A percentile compares a stretch with the other conserved stretches of the same genome.
These are phyloP conservation scores for Mycena albidolilacea DNA, from an alignment of 768 basidiomycete genomes.

Conservation along the genomic window DNA sequence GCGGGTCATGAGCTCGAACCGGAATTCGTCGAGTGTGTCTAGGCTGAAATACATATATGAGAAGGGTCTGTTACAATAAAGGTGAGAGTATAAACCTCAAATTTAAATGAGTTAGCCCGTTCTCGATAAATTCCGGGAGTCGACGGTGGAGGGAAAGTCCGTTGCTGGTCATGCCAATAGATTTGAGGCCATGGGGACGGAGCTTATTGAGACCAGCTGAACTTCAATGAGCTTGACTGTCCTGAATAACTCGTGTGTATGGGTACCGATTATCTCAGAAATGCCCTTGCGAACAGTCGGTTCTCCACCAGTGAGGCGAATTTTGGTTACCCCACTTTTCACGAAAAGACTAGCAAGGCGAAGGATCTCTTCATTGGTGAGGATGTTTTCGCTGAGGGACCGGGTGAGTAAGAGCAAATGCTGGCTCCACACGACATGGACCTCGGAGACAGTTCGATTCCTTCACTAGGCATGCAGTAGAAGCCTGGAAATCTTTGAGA, in stretches of 20 bases:
- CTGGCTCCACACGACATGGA: not conserved
- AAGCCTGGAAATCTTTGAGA: slow-evolving; percentile 69
- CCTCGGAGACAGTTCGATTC: slow-evolving; percentile 80
- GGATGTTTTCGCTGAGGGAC: slow-evolving; percentile 61
- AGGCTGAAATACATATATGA: slow-evolving; percentile 59
- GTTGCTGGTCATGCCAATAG: slow-evolving; percentile 91
- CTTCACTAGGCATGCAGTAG: slow-evolving; percentile 92
- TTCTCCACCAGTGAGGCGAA: slow-evolving; percentile 90
- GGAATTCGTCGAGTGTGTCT: slow-evolving; percentile 89
- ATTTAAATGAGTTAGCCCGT: slow-evolving; percentile 85
- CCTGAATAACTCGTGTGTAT: slow-evolving; percentile 35
- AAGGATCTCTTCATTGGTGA: slow-evolving; percentile 83
- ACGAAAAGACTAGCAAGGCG: slow-evolving; percentile 86
- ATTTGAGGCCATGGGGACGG: slow-evolving; percentile 71
- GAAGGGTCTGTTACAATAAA: not conserved
- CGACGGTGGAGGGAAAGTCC: slow-evolving; percentile 83
- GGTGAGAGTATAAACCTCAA: slow-evolving; percentile 59
- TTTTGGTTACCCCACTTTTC: slow-evolving; percentile 86
- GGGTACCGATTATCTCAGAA: slow-evolving; percentile 73
- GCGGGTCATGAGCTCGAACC: slow-evolving; percentile 90
- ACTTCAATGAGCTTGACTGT: slow-evolving; percentile 24
- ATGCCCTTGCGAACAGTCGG: slow-evolving; percentile 88
- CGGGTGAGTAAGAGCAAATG: not conserved
- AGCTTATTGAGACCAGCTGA: slow-evolving; percentile 75
- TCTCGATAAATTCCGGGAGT: slow-evolving; percentile 75